Base-by-base conservation (phyloP, 208 protist genomes). In the Balamuthia mandrillaris region DNA sequence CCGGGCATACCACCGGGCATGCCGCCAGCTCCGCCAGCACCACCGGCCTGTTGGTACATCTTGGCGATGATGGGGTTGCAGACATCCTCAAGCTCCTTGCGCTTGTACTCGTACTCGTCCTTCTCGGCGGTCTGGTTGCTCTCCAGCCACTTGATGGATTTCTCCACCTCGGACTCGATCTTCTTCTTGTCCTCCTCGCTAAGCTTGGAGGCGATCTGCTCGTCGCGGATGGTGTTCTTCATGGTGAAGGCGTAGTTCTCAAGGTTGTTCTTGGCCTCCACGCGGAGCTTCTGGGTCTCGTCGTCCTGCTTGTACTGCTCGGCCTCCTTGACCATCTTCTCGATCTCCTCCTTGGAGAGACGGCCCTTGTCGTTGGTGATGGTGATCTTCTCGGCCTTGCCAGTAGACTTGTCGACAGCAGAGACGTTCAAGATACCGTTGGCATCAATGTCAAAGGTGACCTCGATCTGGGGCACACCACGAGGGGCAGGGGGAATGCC, bases 371-470 rank as follows among this genome's bases (percentile, higher is more conserved):
- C 92, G 88, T 94, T 94, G 66, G 90, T 95, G 88, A 96, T 95
- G 65, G 92, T 95, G 81, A 99, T 97, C 65, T 96, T 97, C 56
- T 94, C 92, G 1, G 54, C 94, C 52, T 93, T 92, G 47, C 97
- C 96, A 35, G 94, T 96, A 39, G 87, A 87, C 92, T 98, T 96
- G 87, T 99, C 98, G 49, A 89, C 88, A 39, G 97, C 97, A 44
- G 82, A 89, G 33, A 99, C 98, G 84, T 98, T 91, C 37, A 99
- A 91, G 87, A 99, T 98, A 87, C 97, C 97, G 89, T 99, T 97
- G 66, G 96, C 95, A 92, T 99, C 97, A 31, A 99, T 92, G 93
- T 99, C 98, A 78, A 99, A 99, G 24, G 94, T 96, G 41, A 99
- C 98, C 81, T 98, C 97, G 89, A 99, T 98, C 88, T 97, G 96